Conservation (phyloP, 2,329 filamentous ascomycete species). For the Phyllosticta citrichinensis region DNA sequence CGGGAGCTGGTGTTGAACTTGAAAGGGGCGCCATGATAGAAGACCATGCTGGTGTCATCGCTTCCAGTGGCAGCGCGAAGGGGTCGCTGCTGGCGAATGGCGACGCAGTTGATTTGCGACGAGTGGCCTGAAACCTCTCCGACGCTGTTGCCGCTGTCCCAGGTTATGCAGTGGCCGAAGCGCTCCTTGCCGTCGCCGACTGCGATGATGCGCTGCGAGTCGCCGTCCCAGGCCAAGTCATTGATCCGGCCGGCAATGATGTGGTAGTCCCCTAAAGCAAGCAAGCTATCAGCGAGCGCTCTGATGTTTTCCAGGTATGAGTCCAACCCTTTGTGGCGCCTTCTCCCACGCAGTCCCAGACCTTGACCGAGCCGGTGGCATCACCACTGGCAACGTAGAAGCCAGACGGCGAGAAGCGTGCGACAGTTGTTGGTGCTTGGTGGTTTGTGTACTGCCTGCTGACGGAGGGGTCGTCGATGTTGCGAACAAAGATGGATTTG, state of each 20-base stretch:
- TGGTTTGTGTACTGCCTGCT: conserved; percentile 89
- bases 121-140: conserved; percentile 91
- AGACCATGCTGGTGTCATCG: conserved; percentile 82
- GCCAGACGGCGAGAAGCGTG: conserved; percentile 85
- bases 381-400: conserved; percentile 95
- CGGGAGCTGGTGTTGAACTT: conserved; percentile 83
- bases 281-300: not conserved
- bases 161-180: conserved; percentile 88
- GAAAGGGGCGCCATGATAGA: conserved; percentile 89
- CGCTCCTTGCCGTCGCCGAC: conserved; percentile 91
- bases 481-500: conserved; percentile 93
- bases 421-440: conserved; percentile 79
- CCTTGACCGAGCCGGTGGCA: conserved; percentile 68
- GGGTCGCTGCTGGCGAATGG: conserved; percentile 82
- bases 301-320: not conserved
- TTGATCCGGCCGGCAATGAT: conserved; percentile 94
- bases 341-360: conserved; percentile 83
- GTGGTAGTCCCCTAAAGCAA: conserved; percentile 64
- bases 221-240: conserved; percentile 94
- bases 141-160: conserved; percentile 87
- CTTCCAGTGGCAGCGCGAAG: conserved; percentile 82
- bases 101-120: conserved; percentile 80
- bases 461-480: conserved; percentile 77
- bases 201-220: conserved; percentile 91
- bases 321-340: conserved; percentile 65